phyloP scores from a whole-genome alignment of 176 grass and related monocot species.

The Saccharum officinarum region DNA sequence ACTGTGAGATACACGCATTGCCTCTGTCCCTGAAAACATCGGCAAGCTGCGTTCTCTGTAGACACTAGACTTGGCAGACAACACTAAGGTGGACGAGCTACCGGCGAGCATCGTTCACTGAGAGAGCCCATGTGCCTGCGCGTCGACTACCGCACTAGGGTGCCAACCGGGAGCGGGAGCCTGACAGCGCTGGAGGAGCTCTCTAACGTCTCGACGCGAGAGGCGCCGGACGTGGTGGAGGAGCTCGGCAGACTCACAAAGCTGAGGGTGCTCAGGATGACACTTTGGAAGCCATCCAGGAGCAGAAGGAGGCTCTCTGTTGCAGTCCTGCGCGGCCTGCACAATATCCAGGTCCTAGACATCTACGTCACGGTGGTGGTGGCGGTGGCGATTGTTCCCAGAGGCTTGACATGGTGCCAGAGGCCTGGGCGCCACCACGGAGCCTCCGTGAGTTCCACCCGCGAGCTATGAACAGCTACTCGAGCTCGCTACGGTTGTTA shows the following conservation, averaged over 20 bases:
- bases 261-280: slow-evolving; percentile 11
- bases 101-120: not conserved
- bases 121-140: not conserved
- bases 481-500: not conserved
- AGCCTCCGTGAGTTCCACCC: not conserved
- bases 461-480: not conserved
- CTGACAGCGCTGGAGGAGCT: slow-evolving; percentile 15
- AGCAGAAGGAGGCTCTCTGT: not conserved
- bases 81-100: not conserved
- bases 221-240: not conserved
- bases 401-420: not conserved
- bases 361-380: not conserved
- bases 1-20: not conserved
- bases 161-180: not conserved
- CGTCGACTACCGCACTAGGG: not conserved
- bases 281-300: not conserved
- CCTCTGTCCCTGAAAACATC: not conserved
- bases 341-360: not conserved
- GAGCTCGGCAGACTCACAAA: not conserved
- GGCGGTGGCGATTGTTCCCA: not conserved
- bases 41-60: not conserved
- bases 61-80: not conserved
- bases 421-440: slow-evolving; percentile 1
- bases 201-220: not conserved
- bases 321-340: not conserved